Percentiles rank a stretch among this genome's conserved stretches.
phyloP scores from a whole-genome alignment of 805 yeast species.

The Saccharomycopsis selenospora region DNA sequence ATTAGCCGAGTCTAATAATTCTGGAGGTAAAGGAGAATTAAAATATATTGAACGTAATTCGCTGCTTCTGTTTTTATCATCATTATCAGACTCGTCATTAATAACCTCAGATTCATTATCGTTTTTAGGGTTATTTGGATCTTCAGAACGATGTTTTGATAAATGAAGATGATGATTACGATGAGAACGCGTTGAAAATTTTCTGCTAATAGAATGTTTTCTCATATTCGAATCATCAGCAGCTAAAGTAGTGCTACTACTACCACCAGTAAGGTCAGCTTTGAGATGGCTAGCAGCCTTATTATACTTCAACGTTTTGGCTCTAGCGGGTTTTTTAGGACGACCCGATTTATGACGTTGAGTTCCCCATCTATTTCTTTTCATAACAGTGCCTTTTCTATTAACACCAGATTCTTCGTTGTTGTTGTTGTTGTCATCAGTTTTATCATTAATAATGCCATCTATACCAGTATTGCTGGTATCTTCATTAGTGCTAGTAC shows the following conservation, averaged over 20 bases:
- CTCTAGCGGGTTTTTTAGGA: constrained; percentile 47
- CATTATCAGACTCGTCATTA: background rate
- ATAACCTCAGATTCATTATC: constrained; percentile 7
- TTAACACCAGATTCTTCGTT: constrained; percentile 20
- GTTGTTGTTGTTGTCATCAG: constrained; percentile 25
- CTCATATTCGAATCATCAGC: constrained; percentile 20
- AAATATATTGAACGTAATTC: constrained; percentile 48
- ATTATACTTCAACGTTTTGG: constrained; percentile 51
- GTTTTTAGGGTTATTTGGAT: background rate
- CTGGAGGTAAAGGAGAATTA: constrained; percentile 55
- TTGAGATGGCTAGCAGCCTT: constrained; percentile 3
- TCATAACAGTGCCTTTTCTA: constrained; percentile 48
- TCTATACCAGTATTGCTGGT: background rate
- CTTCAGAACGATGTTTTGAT: constrained; percentile 3
- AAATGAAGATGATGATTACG: constrained; percentile 11
- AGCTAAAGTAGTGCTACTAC: constrained; percentile 14
- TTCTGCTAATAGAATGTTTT: constrained; percentile 22
- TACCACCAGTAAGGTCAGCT: background rate
- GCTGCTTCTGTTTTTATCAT: constrained; percentile 4
- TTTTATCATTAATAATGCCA: constrained; percentile 16
- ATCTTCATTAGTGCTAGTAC: constrained; percentile 12
- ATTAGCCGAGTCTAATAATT: constrained; percentile 51
- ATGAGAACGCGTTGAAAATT: constrained; percentile 5
- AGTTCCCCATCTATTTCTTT: constrained; percentile 87
- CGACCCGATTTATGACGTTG: constrained; percentile 67